Evolutionary conservation across 2,329 filamentous ascomycete species (phyloP), one percentile per base, ranked within the genome.

Genomic region (Trichophyton rubrum): DNA sequence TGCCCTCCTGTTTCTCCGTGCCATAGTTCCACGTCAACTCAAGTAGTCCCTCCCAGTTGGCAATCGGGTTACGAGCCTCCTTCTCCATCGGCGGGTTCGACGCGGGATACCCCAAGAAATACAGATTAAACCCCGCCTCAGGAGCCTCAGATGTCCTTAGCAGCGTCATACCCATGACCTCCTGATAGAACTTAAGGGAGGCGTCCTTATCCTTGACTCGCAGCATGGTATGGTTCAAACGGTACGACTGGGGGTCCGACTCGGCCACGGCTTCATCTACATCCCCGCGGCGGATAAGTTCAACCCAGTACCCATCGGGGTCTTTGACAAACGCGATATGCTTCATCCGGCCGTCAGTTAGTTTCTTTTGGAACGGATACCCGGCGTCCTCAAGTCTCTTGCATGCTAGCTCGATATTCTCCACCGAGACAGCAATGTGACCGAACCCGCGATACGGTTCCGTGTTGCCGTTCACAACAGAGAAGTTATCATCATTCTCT

Each of bases 291-390:
- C 86, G 85, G 62, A 78, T 76, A 53, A 78, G 72, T 64, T 76
- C 74, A 17, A 79, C 75, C 79, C 89, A 91, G 73, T 92, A 92
- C 40, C 84, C 86, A 73, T 96, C 89, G 0, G 90, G 90, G 67
- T 95, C 90, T 60, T 96, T 82, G 1, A 81, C 91, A 71, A 97
- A 97, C 0, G 92, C 93, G 69, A 97, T 95, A 69, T 88, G 76
- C 69, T 81, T 82, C 89, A 95, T 95, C 61, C 86, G 82, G 1
- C 93, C 93, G 66, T 97, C 92, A 0, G 84, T 84, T 61, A 97
- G 79, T 76, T 89, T 95, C 84, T 97, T 97, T 80, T 97, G 90
- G 76, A 97, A 99, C 64, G 82, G 82, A 77, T 96, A 96, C 0
- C 91, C 91, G 5, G 88, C 90, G 70, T 92, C 88, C 73, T 95